Evolutionary conservation across 2,329 filamentous ascomycete genomes (phyloP), one percentile per base, ranked within the genome.

Genomic region (Xylariaceae sp.): DNA sequence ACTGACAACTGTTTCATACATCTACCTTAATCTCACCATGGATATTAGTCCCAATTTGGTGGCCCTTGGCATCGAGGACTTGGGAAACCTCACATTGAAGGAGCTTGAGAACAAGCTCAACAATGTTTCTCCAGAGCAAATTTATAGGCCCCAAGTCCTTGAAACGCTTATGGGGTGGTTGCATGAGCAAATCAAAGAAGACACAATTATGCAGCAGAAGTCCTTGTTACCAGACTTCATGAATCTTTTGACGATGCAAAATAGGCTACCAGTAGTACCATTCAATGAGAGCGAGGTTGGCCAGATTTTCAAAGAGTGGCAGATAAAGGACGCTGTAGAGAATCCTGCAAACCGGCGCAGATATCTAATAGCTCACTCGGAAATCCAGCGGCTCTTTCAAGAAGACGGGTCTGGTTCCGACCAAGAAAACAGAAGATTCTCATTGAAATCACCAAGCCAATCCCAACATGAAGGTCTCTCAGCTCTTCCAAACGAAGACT

Each of bases 111-210:
- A 19, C 37, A 61, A 40, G 40, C 48, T 68, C 18, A 19, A 57
- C 14, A 40, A 54, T 16, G 20, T 26, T 4, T 19, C 48, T 16
- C 23, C 42, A 20, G 19, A 46, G 9, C 40, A 52, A 14, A 6
- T 57, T 20, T 26, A 57, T 20, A 61, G 52, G 40, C 16, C 56
- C 19, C 50, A 54, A 7, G 29, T 63, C 5, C 61, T 68, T 18
- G 44, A 54, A 9, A 50, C 47, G 16, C 49, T 67, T 10, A 63
- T 71, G 62, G 53, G 20, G 29, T 71, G 69, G 69, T 55, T 71
- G 2, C 61, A 64, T 37, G 62, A 65, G 46, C 63, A 67, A 18
- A 65, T 70, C 10, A 62, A 61, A 37, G 56, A 61, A 20, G 68
- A 70, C 19, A 48, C 21, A 2, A 23, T 57, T n/a, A 59, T 61